These are phyloP conservation scores for Triticum aestivum DNA, from an alignment of 176 grass and related monocot species.

Conservation along the genomic window IWGSC_CS_RefSeq_v2.1 NC_057802.1:489592258-489592757, in stretches of 20 bases:
- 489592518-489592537: slow-evolving; percentile 31
- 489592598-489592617: slow-evolving; percentile 25
- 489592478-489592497: slow-evolving; percentile 46
- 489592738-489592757: too few relatives aligned
- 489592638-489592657: background rate
- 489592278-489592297: slow-evolving; percentile 38
- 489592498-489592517: slow-evolving; percentile 53
- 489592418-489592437: background rate
- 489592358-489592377: slow-evolving; percentile 52
- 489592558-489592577: slow-evolving; percentile 28
- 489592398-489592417: slow-evolving; percentile 47
- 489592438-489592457: background rate
- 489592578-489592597: slow-evolving; percentile 32
- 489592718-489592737: too few relatives aligned
- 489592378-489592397: slow-evolving; percentile 52
- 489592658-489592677: background rate
- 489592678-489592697: background rate
- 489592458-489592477: background rate
- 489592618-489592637: background rate
- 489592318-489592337: slow-evolving; percentile 52
- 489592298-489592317: slow-evolving; percentile 54
- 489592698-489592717: too few relatives aligned
- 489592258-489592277: slow-evolving; percentile 55
- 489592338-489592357: slow-evolving; percentile 61
- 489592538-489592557: slow-evolving; percentile 52